Conservation (phyloP, 257 asterid species). For the Solanum gandarillasii region DNA sequence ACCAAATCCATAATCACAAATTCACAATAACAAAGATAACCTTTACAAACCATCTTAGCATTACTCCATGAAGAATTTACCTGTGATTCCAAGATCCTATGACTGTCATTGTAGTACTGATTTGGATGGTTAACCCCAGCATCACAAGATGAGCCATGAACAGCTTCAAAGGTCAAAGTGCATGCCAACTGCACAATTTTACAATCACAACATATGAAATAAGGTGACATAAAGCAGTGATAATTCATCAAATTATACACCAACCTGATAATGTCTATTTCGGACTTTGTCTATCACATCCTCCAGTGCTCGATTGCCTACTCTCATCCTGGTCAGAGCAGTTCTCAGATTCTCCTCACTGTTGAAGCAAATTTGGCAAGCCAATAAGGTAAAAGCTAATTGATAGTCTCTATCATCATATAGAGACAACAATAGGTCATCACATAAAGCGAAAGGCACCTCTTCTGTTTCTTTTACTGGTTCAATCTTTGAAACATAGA, state of each 20-base stretch:
- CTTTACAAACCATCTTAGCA: background rate
- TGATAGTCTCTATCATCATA: background rate
- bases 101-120: slow-evolving; percentile 82
- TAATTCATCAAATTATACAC: background rate
- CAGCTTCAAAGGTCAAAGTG: slow-evolving; percentile 90
- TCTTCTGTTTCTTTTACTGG: background rate
- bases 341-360: slow-evolving; percentile 89
- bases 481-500: background rate
- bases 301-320: slow-evolving; percentile 55
- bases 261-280: slow-evolving; percentile 85
- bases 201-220: slow-evolving; percentile 1
- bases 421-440: background rate
- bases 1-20: background rate
- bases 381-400: background rate
- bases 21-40: background rate
- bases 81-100: slow-evolving; percentile 43
- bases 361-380: slow-evolving; percentile 20
- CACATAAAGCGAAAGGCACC: background rate
- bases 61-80: slow-evolving; percentile 10
- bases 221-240: background rate
- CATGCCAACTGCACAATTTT: slow-evolving; percentile 69
- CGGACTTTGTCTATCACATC: slow-evolving; percentile 74
- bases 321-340: slow-evolving; percentile 82
- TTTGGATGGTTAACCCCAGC: slow-evolving; percentile 94
- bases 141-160: slow-evolving; percentile 72